Evolutionary conservation across 1,284 basidiomycete species (phyloP).

Genomic region (Polyporus tsugae): DNA sequence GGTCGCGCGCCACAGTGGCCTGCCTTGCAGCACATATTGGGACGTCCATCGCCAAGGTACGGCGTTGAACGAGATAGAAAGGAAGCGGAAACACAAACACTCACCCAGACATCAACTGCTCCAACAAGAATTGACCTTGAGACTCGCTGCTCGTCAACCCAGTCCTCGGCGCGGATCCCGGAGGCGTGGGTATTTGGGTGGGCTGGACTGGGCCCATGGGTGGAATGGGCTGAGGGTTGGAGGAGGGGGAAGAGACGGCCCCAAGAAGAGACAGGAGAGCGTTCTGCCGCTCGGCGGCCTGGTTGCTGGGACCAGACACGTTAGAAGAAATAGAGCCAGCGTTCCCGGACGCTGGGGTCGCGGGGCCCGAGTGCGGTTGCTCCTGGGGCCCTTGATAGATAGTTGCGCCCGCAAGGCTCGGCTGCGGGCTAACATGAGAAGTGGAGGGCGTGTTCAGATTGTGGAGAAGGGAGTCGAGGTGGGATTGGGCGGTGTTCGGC

Average conservation of each 20-base stretch:
- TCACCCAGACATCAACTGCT: constrained; percentile 83
- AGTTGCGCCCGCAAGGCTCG: constrained; percentile 44
- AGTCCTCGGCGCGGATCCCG: constrained; percentile 66
- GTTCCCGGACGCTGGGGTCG: constrained; percentile 59
- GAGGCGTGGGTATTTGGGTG: constrained; percentile 74
- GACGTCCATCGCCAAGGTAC: constrained; percentile 32
- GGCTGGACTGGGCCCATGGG: constrained; percentile 45
- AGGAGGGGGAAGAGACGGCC: constrained; percentile 48
- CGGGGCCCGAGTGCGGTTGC: constrained; percentile 57
- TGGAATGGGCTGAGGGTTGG: constrained; percentile 45
- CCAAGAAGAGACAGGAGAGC: constrained; percentile 76
- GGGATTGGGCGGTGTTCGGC: constrained; percentile 50
- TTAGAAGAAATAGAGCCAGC: constrained; percentile 57
- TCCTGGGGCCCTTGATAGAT: constrained; percentile 45
- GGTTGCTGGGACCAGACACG: constrained; percentile 50
- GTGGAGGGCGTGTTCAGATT: constrained; percentile 51
- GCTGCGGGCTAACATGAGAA: constrained; percentile 44
- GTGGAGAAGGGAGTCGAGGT: constrained; percentile 68
- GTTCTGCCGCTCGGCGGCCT: constrained; percentile 70
- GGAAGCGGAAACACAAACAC: constrained; percentile 38
- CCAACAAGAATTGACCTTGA: constrained; percentile 77
- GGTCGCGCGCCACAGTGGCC: neutral
- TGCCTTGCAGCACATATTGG: neutral
- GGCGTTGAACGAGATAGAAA: constrained; percentile 12
- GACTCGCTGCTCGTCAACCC: constrained; percentile 61